phyloP scores from a whole-genome alignment of 2,329 filamentous ascomycete species.

The Botryotinia calthae region DNA sequence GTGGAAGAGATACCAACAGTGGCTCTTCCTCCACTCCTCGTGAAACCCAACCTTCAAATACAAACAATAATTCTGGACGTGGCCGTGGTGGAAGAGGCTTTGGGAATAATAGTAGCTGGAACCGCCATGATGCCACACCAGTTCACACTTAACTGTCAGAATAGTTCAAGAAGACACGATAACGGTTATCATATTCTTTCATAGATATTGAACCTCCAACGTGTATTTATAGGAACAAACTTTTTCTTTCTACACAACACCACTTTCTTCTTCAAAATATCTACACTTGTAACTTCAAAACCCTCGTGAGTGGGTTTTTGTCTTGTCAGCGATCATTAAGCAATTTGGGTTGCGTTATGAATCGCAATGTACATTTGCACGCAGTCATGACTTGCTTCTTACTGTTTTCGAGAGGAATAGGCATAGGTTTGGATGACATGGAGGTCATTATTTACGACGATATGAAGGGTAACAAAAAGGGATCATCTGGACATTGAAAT shows the following conservation, averaged over 20 bases:
- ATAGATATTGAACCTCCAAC: conserved; percentile 24
- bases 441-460: conserved; percentile 4
- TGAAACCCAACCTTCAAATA: conserved; percentile 30
- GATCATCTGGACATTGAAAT: conserved; percentile 5
- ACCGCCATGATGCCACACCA: conserved; percentile 34
- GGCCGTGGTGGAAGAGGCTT: conserved; percentile 33
- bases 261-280: conserved; percentile 34
- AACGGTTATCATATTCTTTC: conserved; percentile 14
- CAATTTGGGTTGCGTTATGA: conserved; percentile 28
- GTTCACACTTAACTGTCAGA: conserved; percentile 33
- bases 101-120: conserved; percentile 29
- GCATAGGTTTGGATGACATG: conserved; percentile 14
- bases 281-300: conserved; percentile 37
- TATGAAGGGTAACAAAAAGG: conserved; percentile 4
- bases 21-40: conserved; percentile 31
- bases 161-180: conserved; percentile 4
- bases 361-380: conserved; percentile 36
- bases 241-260: conserved; percentile 34
- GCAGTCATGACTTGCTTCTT: conserved; percentile 28
- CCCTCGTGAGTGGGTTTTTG: conserved; percentile 35
- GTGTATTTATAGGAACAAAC: conserved; percentile 27
- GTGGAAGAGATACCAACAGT: conserved; percentile 32
- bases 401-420: conserved; percentile 14
- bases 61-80: conserved; percentile 28
- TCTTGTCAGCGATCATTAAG: conserved; percentile 34